Percentiles rank a stretch among this genome's conserved stretches.
Conservation (phyloP, 2,329 filamentous ascomycete genomes). For the Epichloe brachyelytri region DNA sequence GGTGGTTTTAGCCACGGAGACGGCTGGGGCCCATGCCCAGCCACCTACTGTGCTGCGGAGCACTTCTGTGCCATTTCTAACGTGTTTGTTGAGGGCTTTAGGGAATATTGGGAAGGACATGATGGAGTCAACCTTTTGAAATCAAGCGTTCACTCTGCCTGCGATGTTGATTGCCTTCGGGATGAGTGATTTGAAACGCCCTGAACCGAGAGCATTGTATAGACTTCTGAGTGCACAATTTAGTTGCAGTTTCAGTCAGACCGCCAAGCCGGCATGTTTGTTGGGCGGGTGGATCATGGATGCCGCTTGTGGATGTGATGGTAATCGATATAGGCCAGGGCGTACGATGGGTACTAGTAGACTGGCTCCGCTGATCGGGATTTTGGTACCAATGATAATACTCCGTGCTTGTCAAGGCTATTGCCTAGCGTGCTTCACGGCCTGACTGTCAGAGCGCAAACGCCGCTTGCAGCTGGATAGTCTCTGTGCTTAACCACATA, state of each 20-base stretch:
- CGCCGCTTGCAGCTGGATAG: too few species aligned
- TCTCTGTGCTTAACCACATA: too few species aligned
- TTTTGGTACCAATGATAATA: not conserved
- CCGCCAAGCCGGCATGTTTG: not conserved
- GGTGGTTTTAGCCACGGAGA: conserved; percentile 32
- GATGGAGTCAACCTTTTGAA: not conserved
- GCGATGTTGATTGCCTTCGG: not conserved
- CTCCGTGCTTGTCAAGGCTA: not conserved
- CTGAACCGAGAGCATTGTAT: not conserved
- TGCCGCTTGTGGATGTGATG: not conserved
- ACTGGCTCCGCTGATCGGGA: conserved; percentile 3
- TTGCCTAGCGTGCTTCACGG: not conserved
- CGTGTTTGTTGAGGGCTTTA: conserved; percentile 1
- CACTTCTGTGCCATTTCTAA: conserved; percentile 17
- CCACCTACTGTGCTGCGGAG: conserved; percentile 29
- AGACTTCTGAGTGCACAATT: not conserved
- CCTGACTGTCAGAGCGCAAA: too few species aligned
- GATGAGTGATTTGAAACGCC: not conserved
- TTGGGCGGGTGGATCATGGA: not conserved
- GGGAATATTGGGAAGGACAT: not conserved
- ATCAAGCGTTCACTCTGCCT: not conserved
- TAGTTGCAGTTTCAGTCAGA: not conserved
- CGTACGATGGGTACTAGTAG: not conserved
- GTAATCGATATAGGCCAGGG: conserved; percentile 1
- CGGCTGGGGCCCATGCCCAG: conserved; percentile 33